Conservation (phyloP, 2,329 filamentous ascomycete genomes). For the Colletotrichum trifolii region DNA sequence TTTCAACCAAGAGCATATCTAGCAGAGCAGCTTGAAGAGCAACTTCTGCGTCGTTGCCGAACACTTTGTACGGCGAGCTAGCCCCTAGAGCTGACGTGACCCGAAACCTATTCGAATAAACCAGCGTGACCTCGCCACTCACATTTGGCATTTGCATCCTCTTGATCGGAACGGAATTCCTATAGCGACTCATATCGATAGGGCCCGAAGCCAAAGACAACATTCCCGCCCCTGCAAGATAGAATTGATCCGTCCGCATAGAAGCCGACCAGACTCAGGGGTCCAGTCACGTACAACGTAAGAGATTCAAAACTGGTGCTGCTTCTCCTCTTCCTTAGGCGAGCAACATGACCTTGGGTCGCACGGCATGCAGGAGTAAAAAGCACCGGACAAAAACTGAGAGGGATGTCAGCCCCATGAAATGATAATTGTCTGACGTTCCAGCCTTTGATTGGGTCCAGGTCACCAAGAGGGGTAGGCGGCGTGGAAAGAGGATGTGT, state of each 20-base stretch:
- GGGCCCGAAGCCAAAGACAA: too few relatives aligned
- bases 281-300: too few relatives aligned
- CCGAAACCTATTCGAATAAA: not conserved
- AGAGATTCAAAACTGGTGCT: too few relatives aligned
- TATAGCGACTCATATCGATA: too few relatives aligned
- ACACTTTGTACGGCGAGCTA: not conserved
- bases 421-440: conserved; percentile 3
- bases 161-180: too few relatives aligned
- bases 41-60: not conserved
- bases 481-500: conserved; percentile 1
- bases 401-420: conserved; percentile 10
- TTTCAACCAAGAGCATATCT: too few relatives aligned
- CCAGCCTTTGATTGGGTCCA: conserved; percentile 3
- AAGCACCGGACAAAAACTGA: conserved; percentile 6
- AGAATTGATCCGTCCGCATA: too few relatives aligned
- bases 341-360: conserved; percentile 11
- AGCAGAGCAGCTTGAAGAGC: not conserved
- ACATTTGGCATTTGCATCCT: not conserved
- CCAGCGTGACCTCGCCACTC: not conserved
- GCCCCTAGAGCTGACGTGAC: too few relatives aligned
- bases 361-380: not conserved
- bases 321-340: not conserved
- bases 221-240: too few relatives aligned
- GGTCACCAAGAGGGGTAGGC: not conserved
- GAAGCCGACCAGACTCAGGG: too few relatives aligned